A percentile compares a stretch with the other conserved stretches of the same genome.
These are phyloP conservation scores for Aspergillus proliferans DNA, from an alignment of 2,329 filamentous ascomycete genomes.

Conservation along the genomic window DNA sequence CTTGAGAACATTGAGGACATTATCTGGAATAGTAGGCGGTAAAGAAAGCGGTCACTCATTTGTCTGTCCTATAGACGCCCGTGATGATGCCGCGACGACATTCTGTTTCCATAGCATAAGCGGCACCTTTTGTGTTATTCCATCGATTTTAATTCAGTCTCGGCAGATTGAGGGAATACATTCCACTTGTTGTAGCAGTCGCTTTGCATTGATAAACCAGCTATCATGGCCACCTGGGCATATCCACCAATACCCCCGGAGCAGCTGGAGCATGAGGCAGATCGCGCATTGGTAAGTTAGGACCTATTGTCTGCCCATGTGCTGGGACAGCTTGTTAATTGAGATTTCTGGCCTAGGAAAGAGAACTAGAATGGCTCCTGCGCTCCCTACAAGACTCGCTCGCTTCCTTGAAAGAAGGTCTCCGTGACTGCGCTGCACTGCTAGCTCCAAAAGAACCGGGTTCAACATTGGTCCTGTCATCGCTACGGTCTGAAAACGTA, in stretches of 20 bases:
- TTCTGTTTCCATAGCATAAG: not conserved
- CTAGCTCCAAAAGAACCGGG: conserved; percentile 79
- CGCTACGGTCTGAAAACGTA: conserved; percentile 76
- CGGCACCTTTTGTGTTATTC: too few relatives aligned
- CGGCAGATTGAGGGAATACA: too few relatives aligned
- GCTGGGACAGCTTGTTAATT: not conserved
- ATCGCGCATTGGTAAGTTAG: conserved; percentile 44
- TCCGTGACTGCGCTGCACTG: conserved; percentile 83
- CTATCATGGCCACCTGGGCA: conserved; percentile 54
- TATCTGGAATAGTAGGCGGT: not conserved
- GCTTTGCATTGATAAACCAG: not conserved
- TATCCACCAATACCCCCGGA: conserved; percentile 53
- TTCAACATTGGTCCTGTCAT: conserved; percentile 83
- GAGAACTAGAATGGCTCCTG: conserved; percentile 60
- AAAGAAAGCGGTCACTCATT: not conserved
- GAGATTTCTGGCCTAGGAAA: conserved; percentile 33
- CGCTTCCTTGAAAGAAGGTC: conserved; percentile 58
- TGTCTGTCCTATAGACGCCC: not conserved
- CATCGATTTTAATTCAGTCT: too few relatives aligned
- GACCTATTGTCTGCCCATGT: not conserved
- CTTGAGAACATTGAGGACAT: not conserved
- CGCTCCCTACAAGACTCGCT: conserved; percentile 56
- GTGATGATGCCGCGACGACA: not conserved
- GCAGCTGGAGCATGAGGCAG: conserved; percentile 48
- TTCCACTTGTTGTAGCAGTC: not conserved